Percentiles rank a stretch among this genome's conserved stretches.
Evolutionary conservation across 164 flowering plant species (phyloP).

Genomic region (Echeveria elegans): DNA sequence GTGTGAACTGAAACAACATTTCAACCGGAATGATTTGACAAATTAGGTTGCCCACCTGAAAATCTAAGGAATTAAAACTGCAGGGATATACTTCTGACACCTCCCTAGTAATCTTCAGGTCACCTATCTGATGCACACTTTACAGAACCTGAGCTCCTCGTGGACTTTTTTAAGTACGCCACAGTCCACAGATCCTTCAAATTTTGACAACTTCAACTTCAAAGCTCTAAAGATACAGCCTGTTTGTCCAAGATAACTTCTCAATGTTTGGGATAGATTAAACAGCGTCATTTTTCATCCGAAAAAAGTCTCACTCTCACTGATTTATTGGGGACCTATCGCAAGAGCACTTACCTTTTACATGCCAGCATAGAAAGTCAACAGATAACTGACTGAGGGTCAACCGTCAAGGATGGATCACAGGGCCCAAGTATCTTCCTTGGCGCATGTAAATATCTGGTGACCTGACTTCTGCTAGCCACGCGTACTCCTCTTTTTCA

Average conservation of each 20-base stretch:
- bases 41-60: no score
- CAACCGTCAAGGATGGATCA: constrained; percentile 41
- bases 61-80: no score
- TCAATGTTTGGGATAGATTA: background rate
- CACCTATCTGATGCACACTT: no score
- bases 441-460: constrained; percentile 70
- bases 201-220: background rate
- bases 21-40: no score
- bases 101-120: no score
- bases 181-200: background rate
- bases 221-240: background rate
- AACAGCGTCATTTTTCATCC: background rate
- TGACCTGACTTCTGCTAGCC: constrained; percentile 70
- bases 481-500: constrained; percentile 67
- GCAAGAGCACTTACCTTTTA: background rate
- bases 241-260: background rate
- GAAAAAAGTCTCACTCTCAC: no score
- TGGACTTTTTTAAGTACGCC: background rate
- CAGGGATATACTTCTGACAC: no score
- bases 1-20: no score
- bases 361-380: background rate
- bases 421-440: constrained; percentile 66
- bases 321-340: background rate
- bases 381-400: background rate
- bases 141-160: background rate